These are phyloP conservation scores for Agrostemma githago DNA, from an alignment of 148 eudicot species.

Conservation along the genomic window DNA sequence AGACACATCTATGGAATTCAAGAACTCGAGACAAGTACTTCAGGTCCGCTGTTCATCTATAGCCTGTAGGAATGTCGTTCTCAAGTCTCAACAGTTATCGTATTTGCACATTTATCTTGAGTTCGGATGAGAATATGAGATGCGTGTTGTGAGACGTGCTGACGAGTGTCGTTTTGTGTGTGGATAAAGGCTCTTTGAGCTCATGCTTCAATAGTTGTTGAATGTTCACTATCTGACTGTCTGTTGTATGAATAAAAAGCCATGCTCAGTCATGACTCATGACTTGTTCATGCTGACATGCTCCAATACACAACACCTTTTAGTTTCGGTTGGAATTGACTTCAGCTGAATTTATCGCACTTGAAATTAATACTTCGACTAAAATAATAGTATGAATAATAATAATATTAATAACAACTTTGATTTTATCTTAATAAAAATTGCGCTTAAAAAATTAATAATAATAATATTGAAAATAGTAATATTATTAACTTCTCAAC, in stretches of 20 bases:
- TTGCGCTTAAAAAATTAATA: too few species aligned
- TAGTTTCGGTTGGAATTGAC: too few species aligned
- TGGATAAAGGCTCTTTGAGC: constrained; percentile 15
- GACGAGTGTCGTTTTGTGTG: background rate
- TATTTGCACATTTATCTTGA: background rate
- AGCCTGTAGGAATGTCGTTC: background rate
- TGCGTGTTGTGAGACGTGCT: background rate
- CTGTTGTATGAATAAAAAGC: background rate
- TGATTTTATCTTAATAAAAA: too few species aligned
- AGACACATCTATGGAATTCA: too few species aligned
- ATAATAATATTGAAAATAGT: too few species aligned
- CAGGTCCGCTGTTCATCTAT: background rate
- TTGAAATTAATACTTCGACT: too few species aligned
- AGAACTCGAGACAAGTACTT: too few species aligned
- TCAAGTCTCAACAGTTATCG: background rate
- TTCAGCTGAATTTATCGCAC: too few species aligned
- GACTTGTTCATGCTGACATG: background rate
- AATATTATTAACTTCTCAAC: too few species aligned
- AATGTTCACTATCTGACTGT: background rate
- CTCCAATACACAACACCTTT: too few species aligned
- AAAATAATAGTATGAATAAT: too few species aligned
- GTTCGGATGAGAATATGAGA: background rate
- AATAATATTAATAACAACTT: too few species aligned
- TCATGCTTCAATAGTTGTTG: background rate
- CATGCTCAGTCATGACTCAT: background rate